phyloP scores from a whole-genome alignment of 257 asterid genomes.

The Asclepias syriaca region DNA sequence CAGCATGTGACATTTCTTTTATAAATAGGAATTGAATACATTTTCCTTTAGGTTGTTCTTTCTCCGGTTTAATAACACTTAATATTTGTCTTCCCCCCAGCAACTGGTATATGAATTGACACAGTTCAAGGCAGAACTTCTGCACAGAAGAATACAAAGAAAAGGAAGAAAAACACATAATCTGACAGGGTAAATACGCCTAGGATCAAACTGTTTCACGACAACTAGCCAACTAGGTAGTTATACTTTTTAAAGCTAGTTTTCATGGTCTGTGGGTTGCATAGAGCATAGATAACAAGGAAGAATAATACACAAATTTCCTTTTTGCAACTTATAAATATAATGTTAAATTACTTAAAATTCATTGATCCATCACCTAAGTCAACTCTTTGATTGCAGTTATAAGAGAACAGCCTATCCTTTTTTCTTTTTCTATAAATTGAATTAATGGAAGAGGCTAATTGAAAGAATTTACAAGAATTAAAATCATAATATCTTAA shows the following conservation, averaged over 20 bases:
- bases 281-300: background rate
- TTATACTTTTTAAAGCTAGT: background rate
- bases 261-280: background rate
- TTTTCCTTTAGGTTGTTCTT: background rate
- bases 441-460: background rate
- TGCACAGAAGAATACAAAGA: background rate
- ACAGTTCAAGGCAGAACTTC: background rate
- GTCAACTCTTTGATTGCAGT: background rate
- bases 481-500: background rate
- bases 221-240: background rate
- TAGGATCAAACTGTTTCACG: background rate
- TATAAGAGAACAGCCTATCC: background rate
- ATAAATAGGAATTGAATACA: background rate
- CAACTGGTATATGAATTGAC: background rate
- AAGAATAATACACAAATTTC: background rate
- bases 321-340: background rate
- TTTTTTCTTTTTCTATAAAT: background rate
- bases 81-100: no score
- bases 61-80: background rate
- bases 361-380: background rate
- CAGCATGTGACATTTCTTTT: background rate
- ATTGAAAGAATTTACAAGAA: background rate
- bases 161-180: background rate
- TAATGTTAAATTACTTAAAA: background rate
- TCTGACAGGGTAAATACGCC: background rate